A percentile compares a stretch with the other conserved stretches of the same genome.
Conservation (phyloP, 148 eudicot genomes). For the Salicornia ramosissima region DNA sequence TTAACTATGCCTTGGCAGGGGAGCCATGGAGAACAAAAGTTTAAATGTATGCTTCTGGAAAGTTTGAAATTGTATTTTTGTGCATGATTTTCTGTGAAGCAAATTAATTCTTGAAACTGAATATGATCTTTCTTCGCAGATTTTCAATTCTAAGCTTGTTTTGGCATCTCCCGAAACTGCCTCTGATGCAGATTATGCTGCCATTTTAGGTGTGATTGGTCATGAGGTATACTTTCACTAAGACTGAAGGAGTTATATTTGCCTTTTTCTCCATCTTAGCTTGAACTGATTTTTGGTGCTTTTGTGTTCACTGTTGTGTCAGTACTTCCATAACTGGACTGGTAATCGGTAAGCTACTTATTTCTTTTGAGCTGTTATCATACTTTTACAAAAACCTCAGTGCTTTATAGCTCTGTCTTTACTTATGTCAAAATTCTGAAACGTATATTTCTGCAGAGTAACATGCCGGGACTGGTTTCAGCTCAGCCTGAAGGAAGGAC, state of each 20-base stretch:
- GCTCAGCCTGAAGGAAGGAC: constrained; percentile 97
- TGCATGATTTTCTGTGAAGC: constrained; percentile 10
- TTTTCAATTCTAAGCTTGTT: constrained; percentile 94
- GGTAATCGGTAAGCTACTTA: constrained; percentile 72
- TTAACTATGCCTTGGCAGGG: constrained; percentile 60
- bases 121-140: constrained; percentile 34
- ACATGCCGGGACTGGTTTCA: constrained; percentile 99
- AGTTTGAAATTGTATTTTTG: constrained; percentile 14
- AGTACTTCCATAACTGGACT: constrained; percentile 99
- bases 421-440: background rate
- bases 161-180: constrained; percentile 99
- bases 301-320: constrained; percentile 31
- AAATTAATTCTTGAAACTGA: constrained; percentile 7
- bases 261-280: background rate
- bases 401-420: background rate
- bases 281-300: constrained; percentile 14
- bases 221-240: constrained; percentile 62
- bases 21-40: constrained; percentile 99
- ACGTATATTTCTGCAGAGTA: constrained; percentile 51
- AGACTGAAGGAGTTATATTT: background rate
- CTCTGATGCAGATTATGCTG: constrained; percentile 87
- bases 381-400: background rate
- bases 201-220: constrained; percentile 96
- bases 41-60: constrained; percentile 58
- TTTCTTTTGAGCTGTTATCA: background rate